Evolutionary conservation across 2,329 filamentous ascomycete species (phyloP).

Genomic region (Fusarium coffeatum): DNA sequence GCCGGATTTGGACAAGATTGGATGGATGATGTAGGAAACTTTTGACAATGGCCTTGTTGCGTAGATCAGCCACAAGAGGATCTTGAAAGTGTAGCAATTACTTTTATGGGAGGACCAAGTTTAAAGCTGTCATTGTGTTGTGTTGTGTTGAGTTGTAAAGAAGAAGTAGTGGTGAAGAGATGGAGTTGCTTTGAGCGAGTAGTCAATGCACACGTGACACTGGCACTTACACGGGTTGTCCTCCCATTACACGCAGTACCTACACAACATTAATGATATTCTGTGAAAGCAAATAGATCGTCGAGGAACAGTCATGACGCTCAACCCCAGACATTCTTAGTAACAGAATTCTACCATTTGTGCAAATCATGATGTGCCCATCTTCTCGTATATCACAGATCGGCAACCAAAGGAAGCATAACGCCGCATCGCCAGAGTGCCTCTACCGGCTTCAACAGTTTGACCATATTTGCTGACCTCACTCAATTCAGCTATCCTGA

Average conservation of each 20-base stretch:
- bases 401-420: constrained; percentile 6
- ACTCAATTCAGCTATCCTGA: background rate
- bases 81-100: background rate
- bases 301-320: background rate
- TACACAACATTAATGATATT: background rate
- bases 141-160: background rate
- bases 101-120: background rate
- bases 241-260: background rate
- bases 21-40: constrained; percentile 2
- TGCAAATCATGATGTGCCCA: background rate
- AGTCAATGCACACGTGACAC: constrained; percentile 18
- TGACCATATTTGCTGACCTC: background rate
- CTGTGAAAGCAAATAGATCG: background rate
- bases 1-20: constrained; percentile 40
- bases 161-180: background rate
- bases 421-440: constrained; percentile 14
- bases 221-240: constrained; percentile 2
- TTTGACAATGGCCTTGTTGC: constrained; percentile 4
- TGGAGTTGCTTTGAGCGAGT: background rate
- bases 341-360: background rate
- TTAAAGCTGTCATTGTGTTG: background rate
- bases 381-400: background rate
- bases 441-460: background rate
- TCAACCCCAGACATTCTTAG: background rate
- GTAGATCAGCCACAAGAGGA: constrained; percentile 8